phyloP scores from a whole-genome alignment of 129 eudicot genomes.

The Erigeron canadensis region DNA sequence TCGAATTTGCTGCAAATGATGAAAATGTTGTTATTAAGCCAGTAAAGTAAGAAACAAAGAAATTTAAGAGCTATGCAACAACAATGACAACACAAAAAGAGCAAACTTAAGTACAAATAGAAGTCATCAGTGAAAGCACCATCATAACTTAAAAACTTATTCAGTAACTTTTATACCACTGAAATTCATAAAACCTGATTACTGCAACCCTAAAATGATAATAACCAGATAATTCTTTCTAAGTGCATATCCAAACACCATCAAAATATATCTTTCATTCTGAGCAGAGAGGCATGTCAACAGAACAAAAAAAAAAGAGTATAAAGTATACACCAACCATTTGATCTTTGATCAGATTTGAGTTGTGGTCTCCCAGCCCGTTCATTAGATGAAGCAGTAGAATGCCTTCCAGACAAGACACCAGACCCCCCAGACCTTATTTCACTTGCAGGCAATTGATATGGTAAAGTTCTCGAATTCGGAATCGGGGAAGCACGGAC shows the following conservation, averaged over 20 bases:
- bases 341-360: neutral
- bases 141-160: too few relatives aligned
- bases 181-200: too few relatives aligned
- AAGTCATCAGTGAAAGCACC: too few relatives aligned
- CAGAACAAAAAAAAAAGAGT: neutral
- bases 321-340: neutral
- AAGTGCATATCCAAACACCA: too few relatives aligned
- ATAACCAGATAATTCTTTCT: too few relatives aligned
- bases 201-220: too few relatives aligned
- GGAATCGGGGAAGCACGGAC: neutral
- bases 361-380: conserved; percentile 1
- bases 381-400: neutral
- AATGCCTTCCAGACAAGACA: conserved; percentile 10
- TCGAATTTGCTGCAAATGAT: neutral
- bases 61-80: neutral
- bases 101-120: too few relatives aligned
- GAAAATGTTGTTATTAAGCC: neutral
- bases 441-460: conserved; percentile 15
- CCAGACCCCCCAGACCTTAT: neutral
- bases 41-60: neutral
- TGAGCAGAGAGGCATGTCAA: neutral
- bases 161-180: too few relatives aligned
- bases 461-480: neutral
- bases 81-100: too few relatives aligned
- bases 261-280: too few relatives aligned